These are phyloP conservation scores for Suhomyces xylopsoci DNA, from an alignment of 805 yeast genomes.

Conservation along the genomic window DNA sequence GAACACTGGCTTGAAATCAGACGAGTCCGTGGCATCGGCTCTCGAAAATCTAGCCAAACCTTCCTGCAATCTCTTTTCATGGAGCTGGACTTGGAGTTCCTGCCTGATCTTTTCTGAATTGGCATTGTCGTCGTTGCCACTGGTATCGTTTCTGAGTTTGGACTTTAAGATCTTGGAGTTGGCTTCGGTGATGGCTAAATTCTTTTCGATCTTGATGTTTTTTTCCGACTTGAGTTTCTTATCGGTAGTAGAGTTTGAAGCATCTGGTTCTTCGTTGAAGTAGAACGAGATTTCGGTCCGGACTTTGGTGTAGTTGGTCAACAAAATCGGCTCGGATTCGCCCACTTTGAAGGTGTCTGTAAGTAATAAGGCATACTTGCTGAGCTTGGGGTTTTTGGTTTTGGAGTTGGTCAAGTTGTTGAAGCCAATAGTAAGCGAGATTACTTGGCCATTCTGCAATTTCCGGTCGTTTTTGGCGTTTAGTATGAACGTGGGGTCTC, in stretches of 20 bases:
- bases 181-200: conserved; percentile 26
- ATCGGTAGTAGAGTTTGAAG: conserved; percentile 15
- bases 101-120: conserved; percentile 75
- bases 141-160: conserved; percentile 74
- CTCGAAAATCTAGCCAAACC: conserved; percentile 81
- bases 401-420: conserved; percentile 52
- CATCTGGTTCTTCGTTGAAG: conserved; percentile 61
- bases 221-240: conserved; percentile 38
- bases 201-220: conserved; percentile 31
- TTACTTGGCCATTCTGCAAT: conserved; percentile 68
- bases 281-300: conserved; percentile 78
- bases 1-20: conserved; percentile 69
- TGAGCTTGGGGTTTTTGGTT: conserved; percentile 46
- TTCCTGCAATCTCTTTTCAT: conserved; percentile 79
- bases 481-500: conserved; percentile 73
- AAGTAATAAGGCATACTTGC: conserved; percentile 66
- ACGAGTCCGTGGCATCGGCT: conserved; percentile 65
- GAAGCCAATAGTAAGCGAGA: conserved; percentile 77
- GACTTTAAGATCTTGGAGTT: conserved; percentile 72
- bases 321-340: conserved; percentile 54
- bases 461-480: conserved; percentile 69
- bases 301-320: conserved; percentile 72
- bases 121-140: conserved; percentile 60
- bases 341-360: conserved; percentile 80
- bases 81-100: conserved; percentile 78